Base-by-base conservation (phyloP, 2,329 filamentous ascomycete genomes). In the Aspergillus piperis region DNA sequence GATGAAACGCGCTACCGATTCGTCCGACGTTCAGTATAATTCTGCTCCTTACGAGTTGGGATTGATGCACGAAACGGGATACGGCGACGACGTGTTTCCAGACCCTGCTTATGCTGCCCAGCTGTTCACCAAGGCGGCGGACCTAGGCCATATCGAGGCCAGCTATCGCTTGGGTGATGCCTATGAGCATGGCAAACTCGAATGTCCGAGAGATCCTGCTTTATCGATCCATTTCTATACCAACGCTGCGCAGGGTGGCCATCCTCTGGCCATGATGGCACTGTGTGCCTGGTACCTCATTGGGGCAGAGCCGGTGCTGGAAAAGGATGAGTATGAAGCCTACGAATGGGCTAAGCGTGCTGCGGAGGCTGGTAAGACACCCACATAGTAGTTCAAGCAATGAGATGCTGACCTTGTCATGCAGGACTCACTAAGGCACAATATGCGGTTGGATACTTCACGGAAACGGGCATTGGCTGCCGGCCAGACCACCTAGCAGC, bases 261-360 rank as follows among this genome's bases (percentile, higher is more conserved):
- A 97, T 71, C 83, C 92, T 0, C 85, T 88, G 51, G 94, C 92
- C 51, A 98, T 98, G 92, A 96, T 99, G 93, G 94, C 94, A 4
- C 82, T 99, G 8, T 99, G 95, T 77, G 95, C 95, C 10, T 99
- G 95, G 95, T 99, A 98, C 76, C 90, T 98, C 84, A 90, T 98
- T 42, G 95, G 95, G 10, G 95, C 95, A 1, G 90, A 93, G 67
- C 92, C 93, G 0, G 87, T 98, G 13, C 80, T 99, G 21, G 93
- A 96, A 62, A 96, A 95, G 77, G 94, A 99, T 70, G 94, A 98
- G 75, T 89, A 90, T 67, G 95, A 99, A 76, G 95, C 95, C 8
- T 98, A 96, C 71, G 93, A 96, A 75, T 99, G 95, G 95, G 93
- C 95, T 15, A 88, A 87, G 70, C 88, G 89, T 71, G 91, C 95